These are phyloP conservation scores for Anaeramoeba flamelloides DNA, from an alignment of 78 protist genomes.

Conservation along the genomic window DNA sequence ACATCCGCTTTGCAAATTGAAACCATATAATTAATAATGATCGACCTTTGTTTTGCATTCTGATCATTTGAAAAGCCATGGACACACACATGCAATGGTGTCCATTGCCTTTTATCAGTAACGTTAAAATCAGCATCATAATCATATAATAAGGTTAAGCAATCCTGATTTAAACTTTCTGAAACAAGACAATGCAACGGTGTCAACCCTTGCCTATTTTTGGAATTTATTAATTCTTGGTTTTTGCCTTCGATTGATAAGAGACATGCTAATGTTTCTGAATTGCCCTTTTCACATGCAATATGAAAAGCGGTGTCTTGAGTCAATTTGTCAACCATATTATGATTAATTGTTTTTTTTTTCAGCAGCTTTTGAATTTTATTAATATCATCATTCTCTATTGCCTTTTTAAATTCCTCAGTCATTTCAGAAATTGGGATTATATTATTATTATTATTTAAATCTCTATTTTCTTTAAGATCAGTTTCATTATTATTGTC, in stretches of 20 bases:
- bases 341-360: not conserved
- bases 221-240: too few species aligned
- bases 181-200: not conserved
- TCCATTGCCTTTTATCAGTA: not conserved
- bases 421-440: too few species aligned
- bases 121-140: not conserved
- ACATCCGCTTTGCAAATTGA: not conserved
- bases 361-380: not conserved
- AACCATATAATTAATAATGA: not conserved
- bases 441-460: too few species aligned
- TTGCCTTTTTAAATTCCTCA: not conserved
- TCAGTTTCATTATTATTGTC: too few species aligned
- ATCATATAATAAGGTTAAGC: not conserved
- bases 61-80: not conserved
- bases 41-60: not conserved
- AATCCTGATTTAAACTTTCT: not conserved
- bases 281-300: not conserved
- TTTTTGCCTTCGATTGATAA: not conserved
- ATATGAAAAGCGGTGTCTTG: not conserved
- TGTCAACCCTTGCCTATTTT: not conserved
- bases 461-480: too few species aligned
- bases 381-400: not conserved
- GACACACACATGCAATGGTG: not conserved
- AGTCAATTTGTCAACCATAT: not conserved
- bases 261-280: not conserved